phyloP scores from a whole-genome alignment of 495 filamentous ascomycete species.

The Lasiosphaeris hirsuta region DNA sequence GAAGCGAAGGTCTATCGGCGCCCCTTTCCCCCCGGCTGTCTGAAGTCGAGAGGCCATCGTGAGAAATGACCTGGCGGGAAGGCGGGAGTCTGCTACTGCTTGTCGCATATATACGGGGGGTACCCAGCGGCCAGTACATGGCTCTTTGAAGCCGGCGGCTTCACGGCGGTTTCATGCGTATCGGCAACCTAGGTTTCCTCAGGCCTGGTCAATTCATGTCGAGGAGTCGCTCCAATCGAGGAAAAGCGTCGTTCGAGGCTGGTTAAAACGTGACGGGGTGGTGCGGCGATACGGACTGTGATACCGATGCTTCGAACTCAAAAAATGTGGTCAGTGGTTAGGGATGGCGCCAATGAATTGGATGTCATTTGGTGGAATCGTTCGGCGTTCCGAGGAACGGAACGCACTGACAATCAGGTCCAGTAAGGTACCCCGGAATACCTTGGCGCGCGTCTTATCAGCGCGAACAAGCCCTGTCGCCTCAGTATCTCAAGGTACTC shows the following conservation, averaged over 20 bases:
- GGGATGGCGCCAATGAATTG: no score
- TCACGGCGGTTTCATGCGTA: conserved; percentile 31
- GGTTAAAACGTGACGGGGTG: not conserved
- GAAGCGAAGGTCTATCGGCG: conserved; percentile 22
- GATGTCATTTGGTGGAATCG: no score
- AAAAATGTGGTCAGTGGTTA: no score
- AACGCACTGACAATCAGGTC: no score
- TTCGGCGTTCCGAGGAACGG: no score
- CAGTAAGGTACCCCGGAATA: no score
- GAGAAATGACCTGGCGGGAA: conserved; percentile 35
- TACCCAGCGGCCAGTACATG: conserved; percentile 98
- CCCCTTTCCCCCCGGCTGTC: conserved; percentile 35
- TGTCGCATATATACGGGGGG: conserved; percentile 82
- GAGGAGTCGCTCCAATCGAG: conserved; percentile 1
- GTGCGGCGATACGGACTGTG: not conserved
- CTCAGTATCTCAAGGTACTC: no score
- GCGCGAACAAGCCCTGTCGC: no score
- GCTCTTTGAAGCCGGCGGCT: conserved; percentile 29
- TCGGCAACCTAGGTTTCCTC: conserved; percentile 14
- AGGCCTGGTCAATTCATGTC: conserved; percentile 28
- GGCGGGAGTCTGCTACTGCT: conserved; percentile 53
- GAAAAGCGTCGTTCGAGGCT: not conserved
- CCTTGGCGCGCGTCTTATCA: no score
- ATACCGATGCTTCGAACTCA: no score
- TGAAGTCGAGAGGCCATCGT: conserved; percentile 38